Percentiles rank a stretch among this genome's conserved stretches.
Conservation (phyloP, 345 rosid species). For the Psidium guajava region DNA sequence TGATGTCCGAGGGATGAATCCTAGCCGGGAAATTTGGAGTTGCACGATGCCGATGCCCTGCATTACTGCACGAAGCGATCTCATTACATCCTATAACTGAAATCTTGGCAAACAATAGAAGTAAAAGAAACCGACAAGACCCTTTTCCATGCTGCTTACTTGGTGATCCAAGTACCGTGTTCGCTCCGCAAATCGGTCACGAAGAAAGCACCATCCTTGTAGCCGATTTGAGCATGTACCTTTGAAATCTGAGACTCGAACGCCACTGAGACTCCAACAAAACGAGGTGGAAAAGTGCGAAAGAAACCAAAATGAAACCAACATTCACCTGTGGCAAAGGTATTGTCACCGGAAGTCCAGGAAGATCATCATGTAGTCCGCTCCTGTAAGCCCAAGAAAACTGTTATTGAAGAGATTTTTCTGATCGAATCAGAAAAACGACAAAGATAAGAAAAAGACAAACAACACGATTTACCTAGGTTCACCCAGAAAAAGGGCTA, state of each 20-base stretch:
- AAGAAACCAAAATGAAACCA: neutral
- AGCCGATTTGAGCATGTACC: slow-evolving; percentile 62
- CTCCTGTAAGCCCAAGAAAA: slow-evolving; percentile 34
- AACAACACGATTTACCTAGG: too few relatives aligned
- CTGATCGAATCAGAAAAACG: too few relatives aligned
- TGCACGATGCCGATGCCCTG: slow-evolving; percentile 36
- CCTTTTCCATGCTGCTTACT: slow-evolving; percentile 33
- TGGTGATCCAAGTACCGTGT: slow-evolving; percentile 60
- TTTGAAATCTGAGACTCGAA: slow-evolving; percentile 44
- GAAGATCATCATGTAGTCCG: slow-evolving; percentile 28
- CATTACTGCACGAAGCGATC: slow-evolving; percentile 30
- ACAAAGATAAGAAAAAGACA: too few relatives aligned
- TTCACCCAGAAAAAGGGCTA: too few relatives aligned
- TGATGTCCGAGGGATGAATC: slow-evolving; percentile 40
- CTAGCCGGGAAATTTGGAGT: slow-evolving; percentile 49
- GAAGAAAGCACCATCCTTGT: slow-evolving; percentile 66
- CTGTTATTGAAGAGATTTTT: too few relatives aligned
- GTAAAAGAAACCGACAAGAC: neutral
- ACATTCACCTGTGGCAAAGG: slow-evolving; percentile 44
- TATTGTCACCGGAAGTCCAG: slow-evolving; percentile 45
- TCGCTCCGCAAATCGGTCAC: slow-evolving; percentile 58
- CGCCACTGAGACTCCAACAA: neutral
- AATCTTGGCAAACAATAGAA: neutral
- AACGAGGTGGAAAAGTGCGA: neutral
- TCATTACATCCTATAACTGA: neutral